Evolutionary conservation across 2,329 filamentous ascomycete species (phyloP).

Genomic region (Colletotrichum kahawae): DNA sequence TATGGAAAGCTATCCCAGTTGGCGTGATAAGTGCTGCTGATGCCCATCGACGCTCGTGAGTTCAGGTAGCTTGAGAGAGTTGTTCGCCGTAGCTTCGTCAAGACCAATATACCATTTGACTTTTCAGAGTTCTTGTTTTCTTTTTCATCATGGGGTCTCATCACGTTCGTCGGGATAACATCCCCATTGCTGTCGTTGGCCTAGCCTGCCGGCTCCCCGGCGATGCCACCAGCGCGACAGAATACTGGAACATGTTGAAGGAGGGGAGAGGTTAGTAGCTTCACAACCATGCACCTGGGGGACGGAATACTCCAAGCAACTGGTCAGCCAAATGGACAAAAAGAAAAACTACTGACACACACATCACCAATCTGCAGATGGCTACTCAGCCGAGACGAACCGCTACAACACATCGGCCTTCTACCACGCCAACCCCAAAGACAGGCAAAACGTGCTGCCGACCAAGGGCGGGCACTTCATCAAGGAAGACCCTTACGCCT

Average conservation of each 20-base stretch:
- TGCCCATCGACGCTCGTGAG: neutral
- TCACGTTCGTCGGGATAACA: slow-evolving; percentile 29
- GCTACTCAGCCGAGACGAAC: neutral
- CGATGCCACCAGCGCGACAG: slow-evolving; percentile 31
- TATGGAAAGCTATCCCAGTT: neutral
- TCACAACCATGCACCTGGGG: neutral
- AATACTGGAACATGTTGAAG: slow-evolving; percentile 42
- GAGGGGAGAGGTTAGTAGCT: slow-evolving; percentile 22
- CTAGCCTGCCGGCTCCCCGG: slow-evolving; percentile 48
- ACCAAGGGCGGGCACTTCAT: slow-evolving; percentile 29
- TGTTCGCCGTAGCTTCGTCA: neutral
- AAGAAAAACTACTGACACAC: neutral
- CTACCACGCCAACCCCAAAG: neutral
- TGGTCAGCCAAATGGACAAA: neutral
- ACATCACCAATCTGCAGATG: neutral
- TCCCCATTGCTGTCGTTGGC: slow-evolving; percentile 46
- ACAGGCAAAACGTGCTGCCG: neutral
- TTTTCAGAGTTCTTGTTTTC: neutral
- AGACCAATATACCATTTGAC: neutral
- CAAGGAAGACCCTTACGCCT: slow-evolving; percentile 29
- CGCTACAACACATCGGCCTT: neutral
- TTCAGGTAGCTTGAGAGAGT: neutral
- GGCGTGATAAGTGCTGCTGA: neutral
- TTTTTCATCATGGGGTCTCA: neutral
- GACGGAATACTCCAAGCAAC: neutral